Conservation (phyloP, 129 eudicot genomes). For the Apium graveolens region DNA sequence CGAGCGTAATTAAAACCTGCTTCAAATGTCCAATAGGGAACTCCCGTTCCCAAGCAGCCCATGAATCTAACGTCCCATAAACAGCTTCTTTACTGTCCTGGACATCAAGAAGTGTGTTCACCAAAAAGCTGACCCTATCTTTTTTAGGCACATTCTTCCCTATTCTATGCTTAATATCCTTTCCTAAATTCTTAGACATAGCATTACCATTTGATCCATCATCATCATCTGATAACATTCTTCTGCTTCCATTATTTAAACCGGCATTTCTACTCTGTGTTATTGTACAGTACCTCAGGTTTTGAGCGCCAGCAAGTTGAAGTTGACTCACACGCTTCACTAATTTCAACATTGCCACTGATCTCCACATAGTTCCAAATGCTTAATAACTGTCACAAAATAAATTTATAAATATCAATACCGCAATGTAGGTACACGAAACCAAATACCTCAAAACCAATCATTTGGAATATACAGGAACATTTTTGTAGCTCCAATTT, state of each 20-base stretch:
- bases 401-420: not conserved
- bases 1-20: slow-evolving; percentile 45
- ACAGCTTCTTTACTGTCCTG: slow-evolving; percentile 60
- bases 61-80: slow-evolving; percentile 71
- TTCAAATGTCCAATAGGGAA: slow-evolving; percentile 82
- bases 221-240: not conserved
- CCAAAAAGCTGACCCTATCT: no score
- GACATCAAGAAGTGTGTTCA: slow-evolving; percentile 29
- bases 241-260: slow-evolving; percentile 3
- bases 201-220: no score
- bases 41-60: slow-evolving; percentile 78
- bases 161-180: no score
- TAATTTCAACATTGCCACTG: slow-evolving; percentile 19
- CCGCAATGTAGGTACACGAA: no score
- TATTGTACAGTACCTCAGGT: slow-evolving; percentile 21
- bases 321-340: slow-evolving; percentile 24
- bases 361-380: slow-evolving; percentile 9
- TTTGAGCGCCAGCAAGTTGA: slow-evolving; percentile 17
- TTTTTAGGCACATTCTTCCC: no score
- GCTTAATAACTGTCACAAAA: not conserved
- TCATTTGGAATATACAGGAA: no score
- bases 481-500: no score
- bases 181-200: no score
- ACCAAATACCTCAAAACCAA: no score
- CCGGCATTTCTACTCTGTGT: slow-evolving; percentile 13